Base-by-base conservation (phyloP, 78 protist genomes). In the Dictyostelium brefeldianum region DNA sequence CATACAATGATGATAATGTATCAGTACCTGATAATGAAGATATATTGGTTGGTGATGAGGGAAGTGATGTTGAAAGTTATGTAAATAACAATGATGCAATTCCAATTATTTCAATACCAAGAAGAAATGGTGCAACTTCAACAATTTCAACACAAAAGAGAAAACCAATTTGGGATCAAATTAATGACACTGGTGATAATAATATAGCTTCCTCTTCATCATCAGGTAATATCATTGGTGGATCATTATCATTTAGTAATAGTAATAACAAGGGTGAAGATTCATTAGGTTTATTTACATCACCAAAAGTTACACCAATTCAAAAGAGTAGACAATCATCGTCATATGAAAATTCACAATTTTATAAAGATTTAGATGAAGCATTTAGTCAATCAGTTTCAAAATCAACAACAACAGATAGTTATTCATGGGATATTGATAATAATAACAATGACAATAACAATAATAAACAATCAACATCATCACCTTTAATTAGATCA, bases 31-130 rank as follows among this genome's bases (percentile, higher is more conserved):
- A 83, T 43, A 15, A 50, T 67, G 18, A 50, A 47, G 84, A 78
- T 54, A 56, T n/a, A 15, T 77, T 77, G 18, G 81, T 77, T 51
- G 81, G 81, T 15, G 81, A 77, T 6, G 81, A 77, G 3, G n/a
- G n/a, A 36, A 36, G 43, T 36, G 43, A 36, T 36, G 43, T 36
- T 36, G 43, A 36, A 36, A 36, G 43, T 36, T 36, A 36, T 36
- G 43, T 36, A 36, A 36, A 36, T 36, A 36, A 36, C 43, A 36
- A 10, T 17, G 20, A 15, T n/a, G 20, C 69, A 0, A 1, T n/a
- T 17, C 22, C 69, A 59, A 17, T 18, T 18, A 17, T 18, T 17
- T 7, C 20, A 8, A 43, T 43, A 41, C 50, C 15, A 71, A 71
- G 50, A 31, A 71, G 54, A 71, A 31, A 31, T 43, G 57, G 48